A percentile compares a stretch with the other conserved stretches of the same genome.
Conservation (phyloP, 192 early-diverging fungal species). For the Umbelopsis sp. region DNA sequence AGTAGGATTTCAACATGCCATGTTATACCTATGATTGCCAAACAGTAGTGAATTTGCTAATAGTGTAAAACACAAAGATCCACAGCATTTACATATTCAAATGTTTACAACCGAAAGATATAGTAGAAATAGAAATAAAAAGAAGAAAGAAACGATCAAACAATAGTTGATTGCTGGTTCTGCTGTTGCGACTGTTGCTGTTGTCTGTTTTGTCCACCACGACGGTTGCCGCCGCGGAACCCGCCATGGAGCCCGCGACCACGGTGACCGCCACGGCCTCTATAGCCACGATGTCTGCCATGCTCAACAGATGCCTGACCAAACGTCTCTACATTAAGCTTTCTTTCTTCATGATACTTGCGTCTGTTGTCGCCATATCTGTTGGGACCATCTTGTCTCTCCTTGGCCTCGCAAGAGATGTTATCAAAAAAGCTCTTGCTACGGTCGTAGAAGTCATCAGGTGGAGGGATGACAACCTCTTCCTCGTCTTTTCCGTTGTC, state of each 20-base stretch:
- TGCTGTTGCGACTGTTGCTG: background rate
- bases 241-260: slow-evolving; percentile 39
- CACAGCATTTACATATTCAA: background rate
- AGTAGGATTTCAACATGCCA: background rate
- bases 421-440: slow-evolving; percentile 94
- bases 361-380: slow-evolving; percentile 55
- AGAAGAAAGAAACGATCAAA: background rate
- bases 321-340: slow-evolving; percentile 96
- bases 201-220: slow-evolving; percentile 10
- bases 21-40: too few species aligned
- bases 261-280: slow-evolving; percentile 56
- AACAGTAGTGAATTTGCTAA: too few species aligned
- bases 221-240: slow-evolving; percentile 45
- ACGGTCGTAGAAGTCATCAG: slow-evolving; percentile 75
- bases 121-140: background rate
- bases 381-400: slow-evolving; percentile 61
- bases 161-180: slow-evolving; percentile 10
- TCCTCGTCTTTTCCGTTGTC: slow-evolving; percentile 54
- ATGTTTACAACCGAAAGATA: background rate
- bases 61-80: too few species aligned
- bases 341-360: slow-evolving; percentile 83
- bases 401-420: slow-evolving; percentile 95
- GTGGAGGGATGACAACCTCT: slow-evolving; percentile 53
- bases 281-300: slow-evolving; percentile 64
- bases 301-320: slow-evolving; percentile 81